Evolutionary conservation across 2,329 filamentous ascomycete species (phyloP), one percentile per base, ranked within the genome.

Genomic region (Reticulascus tulasneorum): DNA sequence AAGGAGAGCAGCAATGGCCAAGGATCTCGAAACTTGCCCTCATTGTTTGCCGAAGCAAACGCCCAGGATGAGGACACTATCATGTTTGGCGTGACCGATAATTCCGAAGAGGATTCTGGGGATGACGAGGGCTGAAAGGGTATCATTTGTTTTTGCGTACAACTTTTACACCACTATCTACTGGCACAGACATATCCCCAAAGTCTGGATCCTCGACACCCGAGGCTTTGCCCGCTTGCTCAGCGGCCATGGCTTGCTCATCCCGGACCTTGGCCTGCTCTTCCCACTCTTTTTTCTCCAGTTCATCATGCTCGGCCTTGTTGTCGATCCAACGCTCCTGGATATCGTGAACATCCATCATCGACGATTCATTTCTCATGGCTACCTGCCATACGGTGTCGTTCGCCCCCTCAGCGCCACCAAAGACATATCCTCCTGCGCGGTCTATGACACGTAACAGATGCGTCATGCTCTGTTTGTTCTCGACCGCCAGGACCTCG

Each of bases 301-400:
- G 66, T 49, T 83, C 82, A 59, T 98, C 93, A 53, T 87, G 88
- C 47, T 84, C 87, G 12, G 90, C 90, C 56, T 90, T 93, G 25
- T 82, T 74, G 62, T 97, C 91, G 21, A 98, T 67, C 93, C 93
- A 98, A 43, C 93, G 75, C 66, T 98, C 93, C 63, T 98, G 93
- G 45, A 97, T 82, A 61, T 98, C 91, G 41, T 83, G 72, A 9
- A 89, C 80, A 51, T 94, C 89, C 72, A 94, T 80, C 62, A 81
- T 67, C 21, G 78, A 79, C 23, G 80, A 77, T 40, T 82, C 80
- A 40, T 81, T 80, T 38, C 89, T 79, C 79, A 97, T 94, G 4
- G 93, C 88, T 28, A 97, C 82, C 54, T 94, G 87, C 93, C 93
- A 98, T n/a, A 98, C 79, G 7, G 84, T 90, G 58, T 98, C 91